phyloP scores from a whole-genome alignment of 2,329 filamentous ascomycete genomes.

The Trichoderma sp. region DNA sequence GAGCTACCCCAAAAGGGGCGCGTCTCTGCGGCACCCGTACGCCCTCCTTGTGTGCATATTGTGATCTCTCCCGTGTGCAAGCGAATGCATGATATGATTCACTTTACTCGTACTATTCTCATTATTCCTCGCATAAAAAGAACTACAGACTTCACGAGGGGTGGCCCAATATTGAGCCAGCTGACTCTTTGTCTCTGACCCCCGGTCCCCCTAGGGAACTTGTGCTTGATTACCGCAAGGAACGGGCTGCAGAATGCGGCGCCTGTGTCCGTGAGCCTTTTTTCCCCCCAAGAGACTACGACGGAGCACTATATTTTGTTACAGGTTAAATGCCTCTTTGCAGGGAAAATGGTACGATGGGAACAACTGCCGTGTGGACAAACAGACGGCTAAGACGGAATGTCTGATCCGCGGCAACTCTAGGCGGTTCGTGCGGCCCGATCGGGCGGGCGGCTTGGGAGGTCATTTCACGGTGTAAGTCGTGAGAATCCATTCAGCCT shows the following conservation, averaged over 20 bases:
- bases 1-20: neutral
- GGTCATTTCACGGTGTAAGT: neutral
- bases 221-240: neutral
- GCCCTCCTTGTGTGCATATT: neutral
- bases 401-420: neutral
- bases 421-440: neutral
- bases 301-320: neutral
- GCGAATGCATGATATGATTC: neutral
- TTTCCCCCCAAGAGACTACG: neutral
- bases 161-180: neutral
- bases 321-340: neutral
- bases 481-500: neutral
- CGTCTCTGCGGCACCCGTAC: neutral
- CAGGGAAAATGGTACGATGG: neutral
- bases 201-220: neutral
- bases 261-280: neutral
- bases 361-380: neutral
- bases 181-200: neutral
- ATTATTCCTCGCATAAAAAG: neutral
- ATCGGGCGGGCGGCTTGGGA: neutral
- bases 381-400: neutral
- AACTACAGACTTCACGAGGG: neutral
- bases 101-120: neutral
- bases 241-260: neutral
- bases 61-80: neutral